phyloP scores from a whole-genome alignment of 2,329 filamentous ascomycete species.

The Aureobasidium lini region DNA sequence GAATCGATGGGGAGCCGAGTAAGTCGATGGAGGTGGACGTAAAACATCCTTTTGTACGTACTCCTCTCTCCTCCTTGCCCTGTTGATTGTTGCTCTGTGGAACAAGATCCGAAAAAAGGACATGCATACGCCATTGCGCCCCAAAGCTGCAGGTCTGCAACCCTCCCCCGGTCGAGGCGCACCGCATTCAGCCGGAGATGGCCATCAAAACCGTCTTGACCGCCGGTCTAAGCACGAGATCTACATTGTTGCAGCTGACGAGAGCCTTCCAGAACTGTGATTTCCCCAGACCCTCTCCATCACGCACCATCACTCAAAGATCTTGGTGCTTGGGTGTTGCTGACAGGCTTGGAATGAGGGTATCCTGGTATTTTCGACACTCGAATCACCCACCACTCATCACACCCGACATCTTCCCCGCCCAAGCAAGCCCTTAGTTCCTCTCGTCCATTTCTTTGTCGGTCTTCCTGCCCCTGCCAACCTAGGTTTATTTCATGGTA shows the following conservation, averaged over 20 bases:
- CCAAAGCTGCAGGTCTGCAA: neutral
- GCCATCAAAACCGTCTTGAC: neutral
- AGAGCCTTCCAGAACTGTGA: conserved; percentile 6
- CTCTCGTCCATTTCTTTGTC: neutral
- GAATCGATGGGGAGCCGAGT: neutral
- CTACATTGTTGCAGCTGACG: conserved; percentile 8
- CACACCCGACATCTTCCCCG: neutral
- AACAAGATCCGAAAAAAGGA: neutral
- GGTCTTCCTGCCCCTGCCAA: neutral
- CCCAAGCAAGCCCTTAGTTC: neutral
- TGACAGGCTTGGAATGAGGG: neutral
- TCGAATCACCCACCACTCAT: no score
- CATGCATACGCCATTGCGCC: conserved; percentile 3
- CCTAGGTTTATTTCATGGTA: neutral
- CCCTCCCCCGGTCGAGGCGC: neutral
- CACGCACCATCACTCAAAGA: neutral
- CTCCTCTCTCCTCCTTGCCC: neutral
- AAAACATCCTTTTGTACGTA: conserved; percentile 9
- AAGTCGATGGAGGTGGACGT: neutral
- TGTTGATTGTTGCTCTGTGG: conserved; percentile 3
- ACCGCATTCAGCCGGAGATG: conserved; percentile 6
- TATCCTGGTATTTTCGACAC: neutral
- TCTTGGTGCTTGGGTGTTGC: neutral
- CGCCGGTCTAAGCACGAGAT: neutral
- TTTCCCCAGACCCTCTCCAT: neutral